Percentiles rank a stretch among this genome's conserved stretches.
Evolutionary conservation across 2,329 filamentous ascomycete genomes (phyloP).

Genomic region (Thyridium curvatum): DNA sequence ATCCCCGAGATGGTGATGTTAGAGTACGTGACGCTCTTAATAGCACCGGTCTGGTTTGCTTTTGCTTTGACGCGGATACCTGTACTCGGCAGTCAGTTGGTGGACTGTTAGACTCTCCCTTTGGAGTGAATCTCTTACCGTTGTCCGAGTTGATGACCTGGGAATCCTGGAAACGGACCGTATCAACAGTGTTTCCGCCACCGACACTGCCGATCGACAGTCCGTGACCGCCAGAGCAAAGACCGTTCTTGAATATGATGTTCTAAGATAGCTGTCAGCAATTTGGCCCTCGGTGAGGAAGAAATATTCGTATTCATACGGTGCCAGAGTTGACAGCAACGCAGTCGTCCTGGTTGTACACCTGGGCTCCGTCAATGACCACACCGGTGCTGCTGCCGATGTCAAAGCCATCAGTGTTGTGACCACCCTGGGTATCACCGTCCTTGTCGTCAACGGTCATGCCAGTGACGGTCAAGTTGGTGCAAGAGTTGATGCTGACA

Average conservation of each 20-base stretch:
- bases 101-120: background rate
- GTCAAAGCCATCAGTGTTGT: constrained; percentile 57
- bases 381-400: constrained; percentile 42
- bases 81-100: constrained; percentile 4
- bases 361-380: constrained; percentile 42
- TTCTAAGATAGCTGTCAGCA: constrained; percentile 9
- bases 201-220: constrained; percentile 55
- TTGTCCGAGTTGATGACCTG: constrained; percentile 45
- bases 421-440: constrained; percentile 22
- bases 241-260: constrained; percentile 31
- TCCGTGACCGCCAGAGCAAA: constrained; percentile 48
- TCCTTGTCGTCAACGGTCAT: constrained; percentile 31
- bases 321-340: constrained; percentile 39
- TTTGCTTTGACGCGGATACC: constrained; percentile 51
- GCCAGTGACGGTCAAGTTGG: constrained; percentile 23
- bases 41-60: constrained; percentile 41
- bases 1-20: constrained; percentile 36
- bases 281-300: background rate
- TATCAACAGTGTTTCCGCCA: constrained; percentile 47
- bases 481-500: constrained; percentile 30
- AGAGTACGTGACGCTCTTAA: constrained; percentile 45
- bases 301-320: background rate
- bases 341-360: constrained; percentile 58
- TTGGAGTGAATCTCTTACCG: constrained; percentile 21
- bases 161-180: constrained; percentile 42